Percentiles rank a stretch among this genome's conserved stretches.
Evolutionary conservation across 2,329 filamentous ascomycete genomes (phyloP).

Genomic region (Blastomyces parvus): DNA sequence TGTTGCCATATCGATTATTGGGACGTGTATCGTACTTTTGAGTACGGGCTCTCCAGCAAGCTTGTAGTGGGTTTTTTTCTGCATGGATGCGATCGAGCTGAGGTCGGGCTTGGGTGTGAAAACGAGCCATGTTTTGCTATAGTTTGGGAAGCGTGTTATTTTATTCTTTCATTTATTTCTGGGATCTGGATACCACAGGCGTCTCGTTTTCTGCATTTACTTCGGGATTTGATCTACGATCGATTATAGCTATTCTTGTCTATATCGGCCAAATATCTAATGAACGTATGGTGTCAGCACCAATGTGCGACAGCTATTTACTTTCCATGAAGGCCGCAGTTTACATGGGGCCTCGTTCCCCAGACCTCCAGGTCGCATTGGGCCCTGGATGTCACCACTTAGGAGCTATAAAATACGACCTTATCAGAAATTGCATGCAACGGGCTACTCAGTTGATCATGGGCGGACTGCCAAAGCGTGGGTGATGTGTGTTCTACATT

Average conservation of each 20-base stretch:
- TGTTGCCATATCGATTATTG: conserved; percentile 36
- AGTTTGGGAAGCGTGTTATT: neutral
- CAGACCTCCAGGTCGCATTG: neutral
- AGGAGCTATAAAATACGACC: neutral
- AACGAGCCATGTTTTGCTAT: neutral
- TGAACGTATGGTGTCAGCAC: neutral
- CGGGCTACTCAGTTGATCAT: neutral
- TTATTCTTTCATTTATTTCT: neutral
- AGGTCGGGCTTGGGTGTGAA: neutral
- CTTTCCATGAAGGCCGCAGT: neutral
- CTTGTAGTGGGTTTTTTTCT: neutral
- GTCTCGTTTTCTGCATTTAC: neutral
- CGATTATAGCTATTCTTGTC: neutral
- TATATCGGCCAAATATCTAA: neutral
- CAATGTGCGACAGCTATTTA: neutral
- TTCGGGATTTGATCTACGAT: neutral
- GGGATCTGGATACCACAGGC: neutral
- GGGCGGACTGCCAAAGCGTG: neutral
- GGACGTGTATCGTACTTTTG: conserved; percentile 37
- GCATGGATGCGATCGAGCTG: neutral
- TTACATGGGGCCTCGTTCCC: neutral
- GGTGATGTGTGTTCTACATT: neutral
- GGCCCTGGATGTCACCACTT: neutral
- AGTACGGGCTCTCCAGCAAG: conserved; percentile 26
- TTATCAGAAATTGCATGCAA: neutral